Conservation (phyloP, 768 basidiomycete genomes). For the Chalciporus sphaerocephalus region DNA sequence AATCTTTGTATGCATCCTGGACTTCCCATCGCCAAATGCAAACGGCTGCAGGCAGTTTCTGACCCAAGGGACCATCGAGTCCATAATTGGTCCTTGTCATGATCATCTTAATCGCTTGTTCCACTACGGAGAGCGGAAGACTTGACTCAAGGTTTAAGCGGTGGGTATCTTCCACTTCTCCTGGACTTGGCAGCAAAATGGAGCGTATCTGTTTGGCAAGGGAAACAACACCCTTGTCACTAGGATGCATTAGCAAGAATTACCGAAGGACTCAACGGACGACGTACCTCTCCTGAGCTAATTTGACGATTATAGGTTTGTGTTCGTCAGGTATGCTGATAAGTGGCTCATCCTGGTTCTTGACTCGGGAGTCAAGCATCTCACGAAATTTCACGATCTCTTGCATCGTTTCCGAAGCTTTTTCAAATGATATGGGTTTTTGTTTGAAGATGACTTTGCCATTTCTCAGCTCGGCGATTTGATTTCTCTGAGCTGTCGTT, state of each 20-base stretch:
- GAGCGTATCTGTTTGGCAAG: slow-evolving; percentile 69
- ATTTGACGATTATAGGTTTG: slow-evolving; percentile 71
- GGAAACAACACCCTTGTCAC: slow-evolving; percentile 64
- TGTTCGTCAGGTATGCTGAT: slow-evolving; percentile 61
- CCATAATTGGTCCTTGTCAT: slow-evolving; percentile 80
- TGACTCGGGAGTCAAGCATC: slow-evolving; percentile 57
- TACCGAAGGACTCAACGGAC: neutral
- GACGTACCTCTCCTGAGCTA: slow-evolving; percentile 79
- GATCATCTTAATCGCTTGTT: slow-evolving; percentile 57
- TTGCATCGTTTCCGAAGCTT: slow-evolving; percentile 77
- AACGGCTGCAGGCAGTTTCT: slow-evolving; percentile 57
- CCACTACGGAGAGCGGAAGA: slow-evolving; percentile 48
- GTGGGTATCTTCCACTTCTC: slow-evolving; percentile 46
- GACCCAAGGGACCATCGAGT: slow-evolving; percentile 47
- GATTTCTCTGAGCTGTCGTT: slow-evolving; percentile 37
- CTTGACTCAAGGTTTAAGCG: slow-evolving; percentile 34
- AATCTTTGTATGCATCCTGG: slow-evolving; percentile 49
- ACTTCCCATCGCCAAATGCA: slow-evolving; percentile 89
- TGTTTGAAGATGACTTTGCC: slow-evolving; percentile 75
- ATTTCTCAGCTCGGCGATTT: slow-evolving; percentile 65
- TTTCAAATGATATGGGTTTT: slow-evolving; percentile 69
- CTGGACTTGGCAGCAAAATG: slow-evolving; percentile 59
- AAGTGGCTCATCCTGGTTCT: slow-evolving; percentile 48
- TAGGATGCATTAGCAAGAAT: slow-evolving; percentile 29
- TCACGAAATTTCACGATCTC: slow-evolving; percentile 76